Evolutionary conservation across 495 filamentous ascomycete species (phyloP), one percentile per base, ranked within the genome.

Genomic region (Penicillium angulare): DNA sequence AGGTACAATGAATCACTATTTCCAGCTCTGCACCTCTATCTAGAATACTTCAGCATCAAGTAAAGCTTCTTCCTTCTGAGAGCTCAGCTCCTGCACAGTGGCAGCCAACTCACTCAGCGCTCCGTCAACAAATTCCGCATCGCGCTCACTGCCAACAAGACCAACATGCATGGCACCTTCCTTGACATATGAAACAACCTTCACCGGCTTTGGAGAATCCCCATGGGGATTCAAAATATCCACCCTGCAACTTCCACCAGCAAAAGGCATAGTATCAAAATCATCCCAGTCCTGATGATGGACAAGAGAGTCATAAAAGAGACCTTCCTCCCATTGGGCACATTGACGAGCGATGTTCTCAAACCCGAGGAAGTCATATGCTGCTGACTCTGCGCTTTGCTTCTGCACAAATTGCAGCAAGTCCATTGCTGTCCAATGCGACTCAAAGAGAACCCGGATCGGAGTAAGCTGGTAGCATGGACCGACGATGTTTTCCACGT

Each of bases 401-500:
- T 50, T 56, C 45, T 66, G 67, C 6, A 72, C 65, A 33, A 50
- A 64, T 15, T 52, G 56, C 10, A 76, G 27, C 2, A 76, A 64
- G 41, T 73, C 61, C 42, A 61, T 52, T 2, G 51, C 61, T 4
- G 65, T 71, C 71, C 71, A 74, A 1, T 60, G 22, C 0, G 56
- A 9, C 29, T 70, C 32, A 39, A 76, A 69, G 16, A 13, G 45
- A 8, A 73, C 61, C 41, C 73, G 52, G 7, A 68, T 48, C 0
- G 71, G 73, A 1, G 64, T 63, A 31, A 68, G 55, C 40, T 75
- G 68, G 36, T 68, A 68, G 50, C 72, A 75, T 8, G 72, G 72
- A 3, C 74, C 74, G 18, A 74, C 62, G 46, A 82, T 68, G 31
- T 65, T 60, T 26, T 82, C 73, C 3, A 72, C 66, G 22, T 65